Base-by-base conservation (phyloP, 129 eudicot genomes). In the Centella asiatica region DNA sequence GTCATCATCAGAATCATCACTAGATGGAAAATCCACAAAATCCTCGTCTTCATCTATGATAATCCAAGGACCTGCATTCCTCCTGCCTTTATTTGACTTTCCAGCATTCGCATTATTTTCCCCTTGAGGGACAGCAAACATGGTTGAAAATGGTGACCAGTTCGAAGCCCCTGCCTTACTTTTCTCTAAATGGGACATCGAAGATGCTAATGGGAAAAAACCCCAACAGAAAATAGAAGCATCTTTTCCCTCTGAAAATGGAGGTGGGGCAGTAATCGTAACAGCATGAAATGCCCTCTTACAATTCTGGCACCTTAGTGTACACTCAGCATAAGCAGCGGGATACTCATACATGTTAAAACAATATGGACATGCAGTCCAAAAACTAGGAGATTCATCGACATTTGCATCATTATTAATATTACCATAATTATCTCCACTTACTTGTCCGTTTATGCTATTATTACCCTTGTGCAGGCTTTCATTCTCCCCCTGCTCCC, bases 281-380 rank as follows among this genome's bases (percentile, higher is more conserved):
- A 80, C 95, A 3, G 85, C 98, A 70, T 90, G 95, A 80, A 90
- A 90, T 12, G 89, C 98, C 57, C 80, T 67, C 74, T 71, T 79
- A 64, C 98, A 90, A 46, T 82, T 86, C 68, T 80, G 85, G 39
- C 98, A 92, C 25, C 90, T 69, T 9, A 92, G 67, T 0, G 85
- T 69, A 50, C 95, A 92, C 11, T 87, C 95, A 1, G 49, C 81
- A 68, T 81, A 92, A 18, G 39, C 61, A 39, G 51, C 74, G 27
- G 73, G 74, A 71, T 92, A 84, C 78, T 92, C 95, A 37, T 74
- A 87, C 83, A 92, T 73, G 50, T 80, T 52, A 49, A 60, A 86
- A 73, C 98, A 90, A 66, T 74, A 90, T 15, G 98, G 95, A 50
- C 98, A 90, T 0, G 94, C 81, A 20, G 98, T 86, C 98, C 98